These are phyloP conservation scores for Rhizopogon sp. DNA, from an alignment of 768 basidiomycete genomes.

Conservation along the genomic window DNA sequence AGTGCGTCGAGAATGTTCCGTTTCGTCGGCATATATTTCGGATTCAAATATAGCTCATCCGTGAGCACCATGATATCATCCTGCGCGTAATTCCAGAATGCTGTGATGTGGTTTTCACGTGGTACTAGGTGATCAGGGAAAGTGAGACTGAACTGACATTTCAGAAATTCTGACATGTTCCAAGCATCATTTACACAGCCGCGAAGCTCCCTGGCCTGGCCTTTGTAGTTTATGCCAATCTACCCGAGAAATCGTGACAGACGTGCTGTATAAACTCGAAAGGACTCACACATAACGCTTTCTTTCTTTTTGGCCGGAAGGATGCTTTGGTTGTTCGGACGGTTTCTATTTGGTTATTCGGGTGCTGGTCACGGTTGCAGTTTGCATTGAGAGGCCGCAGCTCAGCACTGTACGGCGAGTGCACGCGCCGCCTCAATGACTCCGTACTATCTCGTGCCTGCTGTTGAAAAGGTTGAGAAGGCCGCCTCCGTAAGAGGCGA, in stretches of 20 bases:
- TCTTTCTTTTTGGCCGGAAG: neutral
- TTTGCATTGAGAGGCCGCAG: neutral
- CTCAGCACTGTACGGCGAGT: neutral
- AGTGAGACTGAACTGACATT: neutral
- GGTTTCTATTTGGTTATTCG: neutral
- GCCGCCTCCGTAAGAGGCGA: neutral
- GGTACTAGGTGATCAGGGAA: neutral
- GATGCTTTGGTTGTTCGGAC: neutral
- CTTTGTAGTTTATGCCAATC: slow-evolving; percentile 84
- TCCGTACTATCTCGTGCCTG: neutral
- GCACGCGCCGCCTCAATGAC: neutral
- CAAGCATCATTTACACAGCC: slow-evolving; percentile 89
- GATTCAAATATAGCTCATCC: slow-evolving; percentile 30
- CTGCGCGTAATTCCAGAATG: slow-evolving; percentile 34
- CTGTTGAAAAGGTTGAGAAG: neutral
- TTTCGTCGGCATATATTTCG: slow-evolving; percentile 36
- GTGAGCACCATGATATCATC: slow-evolving; percentile 49
- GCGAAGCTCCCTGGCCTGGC: slow-evolving; percentile 51
- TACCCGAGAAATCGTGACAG: slow-evolving; percentile 16
- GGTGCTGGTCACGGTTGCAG: neutral
- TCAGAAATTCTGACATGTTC: slow-evolving; percentile 68
- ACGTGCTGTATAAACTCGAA: neutral
- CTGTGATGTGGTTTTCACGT: slow-evolving; percentile 7
- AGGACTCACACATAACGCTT: neutral
- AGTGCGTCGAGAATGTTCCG: slow-evolving; percentile 45